phyloP scores from a whole-genome alignment of 768 basidiomycete genomes.

The Boletellus sp. region DNA sequence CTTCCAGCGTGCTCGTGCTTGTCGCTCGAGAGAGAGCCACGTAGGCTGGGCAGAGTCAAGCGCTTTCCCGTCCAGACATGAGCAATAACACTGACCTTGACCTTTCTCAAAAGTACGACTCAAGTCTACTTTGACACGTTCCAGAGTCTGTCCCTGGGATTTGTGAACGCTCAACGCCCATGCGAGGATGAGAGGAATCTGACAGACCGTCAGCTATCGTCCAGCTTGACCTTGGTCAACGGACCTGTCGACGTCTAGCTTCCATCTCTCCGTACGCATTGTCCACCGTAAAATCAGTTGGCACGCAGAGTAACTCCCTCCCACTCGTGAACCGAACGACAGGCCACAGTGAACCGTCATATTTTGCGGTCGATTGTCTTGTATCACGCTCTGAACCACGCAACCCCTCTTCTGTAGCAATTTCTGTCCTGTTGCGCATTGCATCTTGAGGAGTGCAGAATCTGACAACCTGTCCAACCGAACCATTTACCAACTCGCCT shows the following conservation, averaged over 20 bases:
- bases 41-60: slow-evolving; percentile 43
- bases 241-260: slow-evolving; percentile 57
- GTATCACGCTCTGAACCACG: slow-evolving; percentile 29
- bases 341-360: slow-evolving; percentile 47
- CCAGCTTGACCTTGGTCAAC: slow-evolving; percentile 1
- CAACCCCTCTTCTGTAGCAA: slow-evolving; percentile 36
- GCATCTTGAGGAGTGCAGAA: slow-evolving; percentile 48
- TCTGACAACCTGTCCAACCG: slow-evolving; percentile 51
- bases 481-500: slow-evolving; percentile 69
- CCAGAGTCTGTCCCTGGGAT: slow-evolving; percentile 85
- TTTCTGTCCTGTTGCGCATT: slow-evolving; percentile 31
- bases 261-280: slow-evolving; percentile 57
- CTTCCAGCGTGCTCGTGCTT: slow-evolving; percentile 59
- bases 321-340: slow-evolving; percentile 57
- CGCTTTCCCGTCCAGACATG: background rate
- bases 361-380: slow-evolving; percentile 10
- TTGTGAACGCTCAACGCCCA: slow-evolving; percentile 91
- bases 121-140: slow-evolving; percentile 79
- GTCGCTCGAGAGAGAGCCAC: slow-evolving; percentile 75
- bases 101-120: slow-evolving; percentile 74
- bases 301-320: slow-evolving; percentile 43
- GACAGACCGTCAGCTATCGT: slow-evolving; percentile 17
- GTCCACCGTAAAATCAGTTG: slow-evolving; percentile 59
- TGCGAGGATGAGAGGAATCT: slow-evolving; percentile 66
- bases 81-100: slow-evolving; percentile 47